phyloP scores from a whole-genome alignment of 192 early-diverging fungal species.

The Lunasporangiospora selenospora region DNA sequence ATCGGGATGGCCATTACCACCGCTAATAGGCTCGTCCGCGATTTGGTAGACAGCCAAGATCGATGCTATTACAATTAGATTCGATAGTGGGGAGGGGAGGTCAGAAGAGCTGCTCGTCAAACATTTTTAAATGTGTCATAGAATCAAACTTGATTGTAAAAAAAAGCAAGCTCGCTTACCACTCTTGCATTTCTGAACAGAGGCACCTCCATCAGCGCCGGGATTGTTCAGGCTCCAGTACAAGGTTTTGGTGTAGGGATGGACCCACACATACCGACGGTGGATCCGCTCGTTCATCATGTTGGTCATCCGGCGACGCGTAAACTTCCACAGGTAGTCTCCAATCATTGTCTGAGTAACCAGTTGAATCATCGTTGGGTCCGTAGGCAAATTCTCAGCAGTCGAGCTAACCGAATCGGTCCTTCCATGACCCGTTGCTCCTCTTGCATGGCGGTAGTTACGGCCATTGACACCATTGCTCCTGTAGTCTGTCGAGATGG shows the following conservation, averaged over 20 bases:
- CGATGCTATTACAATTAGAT: conserved; percentile 57
- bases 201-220: conserved; percentile 48
- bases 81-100: not conserved
- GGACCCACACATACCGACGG: conserved; percentile 81
- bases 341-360: conserved; percentile 86
- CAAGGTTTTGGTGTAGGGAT: conserved; percentile 79
- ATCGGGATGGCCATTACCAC: conserved; percentile 16
- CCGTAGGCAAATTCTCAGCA: conserved; percentile 37
- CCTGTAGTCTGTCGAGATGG: conserved; percentile 44
- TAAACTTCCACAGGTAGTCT: conserved; percentile 76
- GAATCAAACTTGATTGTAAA: conserved; percentile 3
- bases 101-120: conserved; percentile 2
- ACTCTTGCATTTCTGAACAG: conserved; percentile 51
- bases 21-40: conserved; percentile 48
- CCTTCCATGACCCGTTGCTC: conserved; percentile 3
- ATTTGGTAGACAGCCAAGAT: conserved; percentile 67
- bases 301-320: conserved; percentile 55
- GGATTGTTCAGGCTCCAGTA: conserved; percentile 78
- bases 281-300: conserved; percentile 69
- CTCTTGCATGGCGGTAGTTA: conserved; percentile 14
- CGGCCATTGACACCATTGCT: conserved; percentile 17
- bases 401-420: conserved; percentile 23
- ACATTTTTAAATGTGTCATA: conserved; percentile 13
- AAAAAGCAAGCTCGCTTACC: conserved; percentile 55
- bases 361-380: conserved; percentile 70